Percentiles rank a stretch among this genome's conserved stretches.
These are phyloP conservation scores for Lasiosphaeris hirsuta DNA, from an alignment of 495 filamentous ascomycete genomes.

Conservation along the genomic window DNA sequence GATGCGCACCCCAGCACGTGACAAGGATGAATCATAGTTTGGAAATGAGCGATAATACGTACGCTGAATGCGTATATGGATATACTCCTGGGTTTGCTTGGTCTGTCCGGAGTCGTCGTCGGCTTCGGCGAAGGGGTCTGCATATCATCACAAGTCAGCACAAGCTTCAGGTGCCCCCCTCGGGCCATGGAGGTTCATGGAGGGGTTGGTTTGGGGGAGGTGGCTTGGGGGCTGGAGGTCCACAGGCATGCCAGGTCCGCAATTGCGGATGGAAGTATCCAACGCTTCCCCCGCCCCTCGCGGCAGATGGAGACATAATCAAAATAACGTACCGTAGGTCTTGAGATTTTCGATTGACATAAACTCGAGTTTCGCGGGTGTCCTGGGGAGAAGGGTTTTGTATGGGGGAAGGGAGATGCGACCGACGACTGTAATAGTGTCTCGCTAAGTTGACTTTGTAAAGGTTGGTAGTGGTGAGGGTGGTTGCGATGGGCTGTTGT, in stretches of 20 bases:
- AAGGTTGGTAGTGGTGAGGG: constrained; percentile 5
- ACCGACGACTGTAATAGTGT: constrained; percentile 42
- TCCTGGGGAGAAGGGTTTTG: constrained; percentile 43
- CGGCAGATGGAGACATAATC: background rate
- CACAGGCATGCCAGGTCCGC: background rate
- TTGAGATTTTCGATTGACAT: constrained; percentile 99
- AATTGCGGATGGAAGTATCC: background rate
- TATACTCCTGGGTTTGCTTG: constrained; percentile 90
- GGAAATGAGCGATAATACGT: constrained; percentile 42
- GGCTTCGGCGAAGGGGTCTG: constrained; percentile 99
- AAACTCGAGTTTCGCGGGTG: constrained; percentile 67
- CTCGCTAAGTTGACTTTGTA: constrained; percentile 27
- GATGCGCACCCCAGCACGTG: background rate
- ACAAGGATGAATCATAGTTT: background rate
- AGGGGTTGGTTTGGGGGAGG: constrained; percentile 1
- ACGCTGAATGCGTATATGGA: constrained; percentile 99
- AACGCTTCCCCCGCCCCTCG: background rate
- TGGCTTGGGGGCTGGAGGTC: background rate
- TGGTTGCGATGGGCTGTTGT: constrained; percentile 9
- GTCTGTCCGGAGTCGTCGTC: constrained; percentile 96
- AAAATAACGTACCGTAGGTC: constrained; percentile 79
- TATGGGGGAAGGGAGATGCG: constrained; percentile 37
- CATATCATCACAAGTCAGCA: constrained; percentile 16
- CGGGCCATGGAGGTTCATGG: background rate
- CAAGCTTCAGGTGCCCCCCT: background rate